phyloP scores from a whole-genome alignment of 2,329 filamentous ascomycete genomes.

The Aspergillus clavatus region DNA sequence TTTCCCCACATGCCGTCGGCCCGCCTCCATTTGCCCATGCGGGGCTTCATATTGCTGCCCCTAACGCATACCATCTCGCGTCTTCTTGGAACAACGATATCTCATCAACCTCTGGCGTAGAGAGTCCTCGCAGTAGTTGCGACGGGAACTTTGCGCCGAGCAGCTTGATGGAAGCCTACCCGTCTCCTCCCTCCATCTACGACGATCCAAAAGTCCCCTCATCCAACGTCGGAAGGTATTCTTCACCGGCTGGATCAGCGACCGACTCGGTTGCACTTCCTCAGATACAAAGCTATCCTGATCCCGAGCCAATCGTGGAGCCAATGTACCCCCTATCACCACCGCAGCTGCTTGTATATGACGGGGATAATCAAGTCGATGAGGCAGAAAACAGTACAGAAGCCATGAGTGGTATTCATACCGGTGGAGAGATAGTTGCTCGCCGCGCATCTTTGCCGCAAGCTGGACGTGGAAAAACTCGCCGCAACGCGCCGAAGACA shows the following conservation, averaged over 20 bases:
- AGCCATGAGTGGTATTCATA: too few relatives aligned
- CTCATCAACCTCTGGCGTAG: conserved; percentile 21
- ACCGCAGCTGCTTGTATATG: neutral
- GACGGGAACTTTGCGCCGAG: conserved; percentile 9
- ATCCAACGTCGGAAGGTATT: conserved; percentile 11
- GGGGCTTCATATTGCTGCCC: neutral
- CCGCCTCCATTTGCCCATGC: neutral
- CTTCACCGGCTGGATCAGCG: conserved; percentile 14
- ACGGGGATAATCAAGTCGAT: neutral
- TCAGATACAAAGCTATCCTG: conserved; percentile 21
- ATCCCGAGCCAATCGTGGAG: conserved; percentile 15
- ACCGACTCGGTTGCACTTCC: conserved; percentile 6
- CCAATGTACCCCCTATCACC: conserved; percentile 1
- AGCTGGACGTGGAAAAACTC: neutral
- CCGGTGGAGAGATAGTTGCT: too few relatives aligned
- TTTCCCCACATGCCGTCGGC: neutral
- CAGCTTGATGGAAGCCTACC: conserved; percentile 14
- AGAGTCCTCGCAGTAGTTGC: conserved; percentile 20
- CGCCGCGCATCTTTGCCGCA: neutral
- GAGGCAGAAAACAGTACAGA: neutral
- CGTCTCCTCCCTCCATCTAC: conserved; percentile 15
- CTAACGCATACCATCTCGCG: conserved; percentile 1
- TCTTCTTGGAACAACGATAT: conserved; percentile 19
- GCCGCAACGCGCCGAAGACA: conserved; percentile 2
- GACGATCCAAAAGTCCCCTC: conserved; percentile 15